These are phyloP conservation scores for Penstemon davidsonii DNA, from an alignment of 257 asterid genomes.

Conservation along the genomic window DNA sequence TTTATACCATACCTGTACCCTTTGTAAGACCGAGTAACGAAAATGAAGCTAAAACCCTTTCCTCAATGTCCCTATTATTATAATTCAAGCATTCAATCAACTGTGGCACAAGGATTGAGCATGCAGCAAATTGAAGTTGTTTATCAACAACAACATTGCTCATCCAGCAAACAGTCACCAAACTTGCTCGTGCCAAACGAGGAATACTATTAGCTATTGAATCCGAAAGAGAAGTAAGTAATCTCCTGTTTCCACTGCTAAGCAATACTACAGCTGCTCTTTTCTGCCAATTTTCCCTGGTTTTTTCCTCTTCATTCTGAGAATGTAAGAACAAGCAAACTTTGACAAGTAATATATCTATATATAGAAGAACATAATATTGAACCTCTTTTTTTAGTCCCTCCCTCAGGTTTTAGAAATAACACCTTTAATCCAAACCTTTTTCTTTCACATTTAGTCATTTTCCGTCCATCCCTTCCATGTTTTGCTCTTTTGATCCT, in stretches of 20 bases:
- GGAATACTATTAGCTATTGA: constrained; percentile 69
- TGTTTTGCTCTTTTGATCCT: too few species aligned
- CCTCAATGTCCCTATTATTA: constrained; percentile 47
- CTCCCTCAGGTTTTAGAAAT: too few species aligned
- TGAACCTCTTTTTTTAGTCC: too few species aligned
- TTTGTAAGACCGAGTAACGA: constrained; percentile 54
- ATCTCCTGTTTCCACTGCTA: constrained; percentile 41
- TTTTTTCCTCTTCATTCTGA: constrained; percentile 59
- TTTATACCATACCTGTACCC: constrained; percentile 47
- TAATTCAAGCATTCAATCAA: constrained; percentile 42
- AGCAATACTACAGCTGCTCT: constrained; percentile 52
- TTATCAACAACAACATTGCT: constrained; percentile 48
- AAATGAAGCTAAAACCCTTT: constrained; percentile 65
- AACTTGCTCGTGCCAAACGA: constrained; percentile 69
- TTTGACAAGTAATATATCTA: not conserved
- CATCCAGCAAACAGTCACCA: constrained; percentile 72
- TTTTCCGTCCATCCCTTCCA: too few species aligned
- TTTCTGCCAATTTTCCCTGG: constrained; percentile 51
- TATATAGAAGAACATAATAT: too few species aligned
- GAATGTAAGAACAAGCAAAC: not conserved
- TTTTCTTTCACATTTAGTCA: too few species aligned
- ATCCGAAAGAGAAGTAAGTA: constrained; percentile 56
- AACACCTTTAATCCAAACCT: too few species aligned
- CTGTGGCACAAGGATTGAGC: constrained; percentile 55
- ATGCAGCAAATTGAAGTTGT: constrained; percentile 41